Evolutionary conservation across 1,284 basidiomycete genomes (phyloP).

Genomic region (Papiliotrema terrestris): DNA sequence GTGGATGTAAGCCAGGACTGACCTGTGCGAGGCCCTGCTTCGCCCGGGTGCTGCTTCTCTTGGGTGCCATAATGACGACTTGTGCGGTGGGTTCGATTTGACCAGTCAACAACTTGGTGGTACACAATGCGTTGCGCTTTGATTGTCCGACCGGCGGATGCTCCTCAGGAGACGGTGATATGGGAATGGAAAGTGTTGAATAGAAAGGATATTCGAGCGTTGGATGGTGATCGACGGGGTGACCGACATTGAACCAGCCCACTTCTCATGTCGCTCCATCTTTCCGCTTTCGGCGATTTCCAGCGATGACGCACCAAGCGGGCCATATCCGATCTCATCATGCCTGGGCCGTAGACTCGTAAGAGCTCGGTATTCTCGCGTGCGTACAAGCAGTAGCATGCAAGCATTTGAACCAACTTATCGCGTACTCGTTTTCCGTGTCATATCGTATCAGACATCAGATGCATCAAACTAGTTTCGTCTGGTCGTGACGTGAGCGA

Average conservation of each 20-base stretch:
- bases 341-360: neutral
- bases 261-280: neutral
- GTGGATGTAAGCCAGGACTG: neutral
- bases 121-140: neutral
- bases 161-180: neutral
- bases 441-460: neutral
- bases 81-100: too few relatives aligned
- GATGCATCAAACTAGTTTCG: neutral
- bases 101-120: too few relatives aligned
- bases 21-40: constrained; percentile 1
- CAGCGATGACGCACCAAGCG: neutral
- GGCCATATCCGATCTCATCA: neutral
- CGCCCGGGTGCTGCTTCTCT: neutral
- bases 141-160: neutral
- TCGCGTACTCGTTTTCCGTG: too few relatives aligned
- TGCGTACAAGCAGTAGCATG: too few relatives aligned
- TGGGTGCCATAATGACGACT: neutral
- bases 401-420: too few relatives aligned
- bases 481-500: neutral
- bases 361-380: too few relatives aligned
- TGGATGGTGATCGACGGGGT: neutral
- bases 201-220: neutral
- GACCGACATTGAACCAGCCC: neutral
- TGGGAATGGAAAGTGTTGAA: neutral
- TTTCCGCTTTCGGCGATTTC: neutral